Conservation (phyloP, 805 yeast species). For the Cyberlindnera sargentensis region DNA sequence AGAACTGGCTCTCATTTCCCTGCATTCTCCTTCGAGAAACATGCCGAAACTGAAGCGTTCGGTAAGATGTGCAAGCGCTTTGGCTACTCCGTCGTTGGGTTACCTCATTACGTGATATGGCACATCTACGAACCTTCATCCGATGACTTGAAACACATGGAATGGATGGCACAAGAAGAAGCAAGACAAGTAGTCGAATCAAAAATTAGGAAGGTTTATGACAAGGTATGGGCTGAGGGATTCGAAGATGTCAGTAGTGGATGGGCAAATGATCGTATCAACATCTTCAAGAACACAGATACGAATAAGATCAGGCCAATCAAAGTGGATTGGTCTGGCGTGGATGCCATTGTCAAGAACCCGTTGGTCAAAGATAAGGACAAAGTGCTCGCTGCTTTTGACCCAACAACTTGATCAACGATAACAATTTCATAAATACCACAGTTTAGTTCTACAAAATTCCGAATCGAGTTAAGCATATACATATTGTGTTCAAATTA, state of each 20-base stretch:
- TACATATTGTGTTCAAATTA: too few species aligned
- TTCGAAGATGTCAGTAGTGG: slow-evolving; percentile 67
- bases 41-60: slow-evolving; percentile 97
- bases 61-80: slow-evolving; percentile 83
- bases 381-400: slow-evolving; percentile 25
- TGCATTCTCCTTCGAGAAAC: slow-evolving; percentile 91
- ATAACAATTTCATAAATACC: background rate
- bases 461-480: too few species aligned
- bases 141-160: slow-evolving; percentile 85
- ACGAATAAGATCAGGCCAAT: slow-evolving; percentile 39
- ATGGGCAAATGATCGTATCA: slow-evolving; percentile 69
- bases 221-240: slow-evolving; percentile 70
- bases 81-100: slow-evolving; percentile 85
- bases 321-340: slow-evolving; percentile 68
- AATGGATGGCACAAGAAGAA: slow-evolving; percentile 86
- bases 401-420: slow-evolving; percentile 14
- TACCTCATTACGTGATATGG: slow-evolving; percentile 96
- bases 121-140: slow-evolving; percentile 93
- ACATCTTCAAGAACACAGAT: slow-evolving; percentile 76
- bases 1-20: slow-evolving; percentile 93
- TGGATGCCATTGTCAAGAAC: slow-evolving; percentile 29
- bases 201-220: slow-evolving; percentile 55
- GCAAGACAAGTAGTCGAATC: slow-evolving; percentile 57
- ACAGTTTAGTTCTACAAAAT: too few species aligned
- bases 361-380: slow-evolving; percentile 20